Evolutionary conservation across 2,329 filamentous ascomycete genomes (phyloP), one percentile per base, ranked within the genome.

Genomic region (Penicillium sp.): DNA sequence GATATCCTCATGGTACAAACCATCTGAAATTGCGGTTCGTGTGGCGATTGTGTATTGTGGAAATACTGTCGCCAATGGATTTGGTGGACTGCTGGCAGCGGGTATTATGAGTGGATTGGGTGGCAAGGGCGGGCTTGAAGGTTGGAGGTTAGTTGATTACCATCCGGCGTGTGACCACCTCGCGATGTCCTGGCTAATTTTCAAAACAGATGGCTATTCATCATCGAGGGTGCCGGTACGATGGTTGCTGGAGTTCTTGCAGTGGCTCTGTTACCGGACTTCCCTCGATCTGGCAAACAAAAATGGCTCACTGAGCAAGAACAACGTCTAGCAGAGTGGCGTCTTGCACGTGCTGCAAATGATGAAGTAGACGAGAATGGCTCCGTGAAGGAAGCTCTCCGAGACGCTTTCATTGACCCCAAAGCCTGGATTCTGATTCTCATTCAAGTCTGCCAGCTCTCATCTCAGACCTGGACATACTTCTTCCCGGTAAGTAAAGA

Each of bases 1-100:
- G 38, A 57, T 77, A 0, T 72, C 69, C 0, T 59, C 68, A 51
- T 89, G 87, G 86, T 90, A 90, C 63, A 89, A 85, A 0, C 79
- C 86, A 40, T 83, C 83, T 57, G 88, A 88, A 50, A 65, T 80
- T 16, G 73, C 75, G 1, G 63, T 73, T 16, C 68, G 78, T 4
- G 77, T 78, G 39, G 74, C 77, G 0, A 72, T 75, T 56, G 72
- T 79, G 38, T 80, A 79, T 56, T 72, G 69, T 5, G 75, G 73
- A 5, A 75, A 71, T 45, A 58, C 72, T n/a, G 60, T 75, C 6
- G 70, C 74, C 3, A 72, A 69, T 38, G 68, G 67, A 1, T 76
- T 79, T 46, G 71, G 71, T 4, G 77, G 77, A 11, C 65, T 79
- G 63, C 74, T 61, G 6, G 59, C 57, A 14, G 59, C 59, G 2